Percentiles rank a stretch among this genome's conserved stretches.
Evolutionary conservation across 1,139 yeast genomes (phyloP).

Genomic region (Pichia sp.): DNA sequence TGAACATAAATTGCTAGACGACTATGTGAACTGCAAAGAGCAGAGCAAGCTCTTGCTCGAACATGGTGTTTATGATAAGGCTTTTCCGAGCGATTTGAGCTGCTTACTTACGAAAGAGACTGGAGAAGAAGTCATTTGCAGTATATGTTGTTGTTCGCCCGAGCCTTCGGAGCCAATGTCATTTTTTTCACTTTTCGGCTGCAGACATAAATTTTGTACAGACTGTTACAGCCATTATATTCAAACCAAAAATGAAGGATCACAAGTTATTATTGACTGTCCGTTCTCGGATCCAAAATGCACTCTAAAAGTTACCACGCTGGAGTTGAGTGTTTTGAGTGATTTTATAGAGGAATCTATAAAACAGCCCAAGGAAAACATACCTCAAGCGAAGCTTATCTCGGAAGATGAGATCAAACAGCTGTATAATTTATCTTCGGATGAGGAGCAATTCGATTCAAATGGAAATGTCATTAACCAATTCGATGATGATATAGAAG

Average conservation of each 20-base stretch:
- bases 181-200: slow-evolving; percentile 50
- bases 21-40: slow-evolving; percentile 48
- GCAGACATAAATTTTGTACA: slow-evolving; percentile 67
- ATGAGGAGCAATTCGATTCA: slow-evolving; percentile 11
- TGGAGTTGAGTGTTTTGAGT: slow-evolving; percentile 28
- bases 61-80: slow-evolving; percentile 36
- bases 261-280: slow-evolving; percentile 61
- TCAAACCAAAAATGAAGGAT: slow-evolving; percentile 40
- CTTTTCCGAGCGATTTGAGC: slow-evolving; percentile 12
- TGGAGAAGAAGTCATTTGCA: slow-evolving; percentile 43
- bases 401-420: slow-evolving; percentile 16
- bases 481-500: slow-evolving; percentile 10
- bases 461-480: slow-evolving; percentile 8
- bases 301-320: slow-evolving; percentile 19
- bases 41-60: slow-evolving; percentile 39
- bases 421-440: slow-evolving; percentile 13
- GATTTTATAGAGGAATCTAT: slow-evolving; percentile 16
- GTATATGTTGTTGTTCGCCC: slow-evolving; percentile 65
- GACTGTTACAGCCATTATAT: slow-evolving; percentile 64
- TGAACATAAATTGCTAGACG: slow-evolving; percentile 63
- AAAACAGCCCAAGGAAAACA: background rate
- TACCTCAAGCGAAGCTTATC: slow-evolving; percentile 4
- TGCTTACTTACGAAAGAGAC: slow-evolving; percentile 27
- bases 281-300: slow-evolving; percentile 39
- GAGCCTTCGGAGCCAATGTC: slow-evolving; percentile 27